Base-by-base conservation (phyloP, 202 grass and related monocot genomes). In the Panicum virgatum region DNA sequence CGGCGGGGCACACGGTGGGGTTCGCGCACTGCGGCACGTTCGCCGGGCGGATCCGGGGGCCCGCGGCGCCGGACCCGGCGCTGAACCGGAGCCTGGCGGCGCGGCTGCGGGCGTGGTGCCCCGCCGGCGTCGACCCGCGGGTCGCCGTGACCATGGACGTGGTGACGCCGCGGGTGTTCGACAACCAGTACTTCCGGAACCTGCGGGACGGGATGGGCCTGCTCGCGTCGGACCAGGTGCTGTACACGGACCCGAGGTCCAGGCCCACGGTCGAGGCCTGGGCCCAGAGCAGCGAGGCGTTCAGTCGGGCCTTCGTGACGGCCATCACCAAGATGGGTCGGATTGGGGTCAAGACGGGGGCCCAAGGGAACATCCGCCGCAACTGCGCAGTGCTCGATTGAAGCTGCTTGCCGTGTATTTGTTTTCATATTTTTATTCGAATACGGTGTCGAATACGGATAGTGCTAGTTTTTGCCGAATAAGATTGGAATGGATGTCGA, bases 181-280 rank as follows among this genome's bases (percentile, higher is more conserved):
- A 97, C 72, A 92, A 97, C 85, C 94, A 97, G 68, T 97, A 90
- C 86, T 97, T 62, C 77, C 77, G 77, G 77, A 94, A 97, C 51
- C 61, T 97, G 44, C 82, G 82, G 85, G 27, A 22, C 0, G 94
- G 94, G 8, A 83, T 78, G 89, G 94, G 94, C 18, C 69, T 97
- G 0, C 70, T 97, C 9, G 69, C 34, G 38, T 94, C 94, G 0
- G 94, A 97, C 68, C 89, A 97, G 64, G 45, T 94, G 8, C 81
- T 97, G 10, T 76, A 80, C 78, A 57, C 87, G 7, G 94, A 94
- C 77, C 19, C 72, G 4, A 52, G 87, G 23, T 85, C 89, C 25
- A 72, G 90, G 74, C 82, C 89, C 39, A 78, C 74, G 3, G 91
- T 97, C 0, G 62, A 94, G 4, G 26, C 82, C 0, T 90, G 83